Evolutionary conservation across 441 rosid genomes (phyloP), one percentile per base, ranked within the genome.

Genomic region (Adansonia madagascariensis): DNA sequence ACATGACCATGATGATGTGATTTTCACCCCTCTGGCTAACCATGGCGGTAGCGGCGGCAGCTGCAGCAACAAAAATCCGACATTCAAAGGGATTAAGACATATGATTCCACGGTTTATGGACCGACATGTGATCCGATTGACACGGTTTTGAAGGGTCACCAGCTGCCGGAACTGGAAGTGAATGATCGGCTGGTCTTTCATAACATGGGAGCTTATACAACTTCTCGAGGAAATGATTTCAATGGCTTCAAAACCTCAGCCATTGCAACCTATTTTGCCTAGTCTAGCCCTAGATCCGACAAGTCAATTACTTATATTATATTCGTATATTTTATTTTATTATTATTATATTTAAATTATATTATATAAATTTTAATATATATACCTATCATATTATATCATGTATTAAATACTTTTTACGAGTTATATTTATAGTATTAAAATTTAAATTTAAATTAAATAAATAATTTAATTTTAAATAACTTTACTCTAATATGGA

Each of bases 151-250:
- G 78, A 72, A 44, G 0, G 83, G 78, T 18, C 31, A 67, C n/a
- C 76, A 24, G 69, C 79, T 84, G 39, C 87, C 89, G 15, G 86
- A 86, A 3, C 44, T 84, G 41, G 62, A 78, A 24, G 77, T 83
- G 2, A 57, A 60, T 14, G 89, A 86, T 43, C 81, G 86, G 89
- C 74, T 86, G 7, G 78, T 86, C 53, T 81, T 86, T 24, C 84
- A 82, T 0, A 72, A 84, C 8, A 83, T 83, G 87, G 86, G 89
- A 0, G 85, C 89, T 14, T 86, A 86, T 53, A 76, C 82, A 1
- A 78, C 78, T 0, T 86, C 84, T 4, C 53, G 73, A 8, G 86
- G 82, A 6, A 72, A 80, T n/a, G 67, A 57, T 39, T 86, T 86
- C 60, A 84, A 83, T 17, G 88, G 86, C 46, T 86, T 84, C 41